Base-by-base conservation (phyloP, 805 yeast genomes). In the Candida succiphila region DNA sequence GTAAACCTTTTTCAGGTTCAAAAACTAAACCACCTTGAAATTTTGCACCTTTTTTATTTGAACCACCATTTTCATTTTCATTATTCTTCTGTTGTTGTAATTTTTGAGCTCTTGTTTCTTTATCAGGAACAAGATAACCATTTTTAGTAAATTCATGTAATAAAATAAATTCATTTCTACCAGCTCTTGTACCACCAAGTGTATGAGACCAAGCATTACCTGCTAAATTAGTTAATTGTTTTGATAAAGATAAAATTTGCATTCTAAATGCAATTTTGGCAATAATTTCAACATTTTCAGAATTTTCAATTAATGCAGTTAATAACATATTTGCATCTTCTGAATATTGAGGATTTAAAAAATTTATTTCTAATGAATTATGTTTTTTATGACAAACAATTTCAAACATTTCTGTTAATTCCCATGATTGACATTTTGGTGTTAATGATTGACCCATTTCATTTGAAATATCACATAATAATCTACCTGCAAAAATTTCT, bases 131-230 rank as follows among this genome's bases (percentile, higher is more conserved):
- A 44, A 92, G 75, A 49, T 67, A 89, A 9, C 79, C 79, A 47
- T 78, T 75, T 48, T 78, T 73, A 8, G 78, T 68, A 56, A 92
- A 92, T 59, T 92, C 97, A 55, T 92, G 98, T 35, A 92, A 61
- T 56, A 92, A 64, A 68, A 92, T 84, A 52, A 63, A 92, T 56
- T 92, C 97, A 58, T 89, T 89, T 61, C 98, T 73, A 46, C 95
- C 96, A 8, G 95, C 94, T 48, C 98, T 72, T 0, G 96, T 86
- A 58, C 98, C 98, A 33, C 86, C 78, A 32, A 92, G 65, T 1
- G 98, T 92, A 41, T 85, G 87, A 2, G 94, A 72, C 98, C 98
- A 92, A 0, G 96, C 89, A 54, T 92, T 92, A 46, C 98, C 98
- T 1, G 97, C 96, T 40, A 92, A 65, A 43, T 80, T 82, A 2